Percentiles rank a stretch among this genome's conserved stretches.
Evolutionary conservation across 2,329 filamentous ascomycete genomes (phyloP).

Genomic region (Neoarthrinium moseri): DNA sequence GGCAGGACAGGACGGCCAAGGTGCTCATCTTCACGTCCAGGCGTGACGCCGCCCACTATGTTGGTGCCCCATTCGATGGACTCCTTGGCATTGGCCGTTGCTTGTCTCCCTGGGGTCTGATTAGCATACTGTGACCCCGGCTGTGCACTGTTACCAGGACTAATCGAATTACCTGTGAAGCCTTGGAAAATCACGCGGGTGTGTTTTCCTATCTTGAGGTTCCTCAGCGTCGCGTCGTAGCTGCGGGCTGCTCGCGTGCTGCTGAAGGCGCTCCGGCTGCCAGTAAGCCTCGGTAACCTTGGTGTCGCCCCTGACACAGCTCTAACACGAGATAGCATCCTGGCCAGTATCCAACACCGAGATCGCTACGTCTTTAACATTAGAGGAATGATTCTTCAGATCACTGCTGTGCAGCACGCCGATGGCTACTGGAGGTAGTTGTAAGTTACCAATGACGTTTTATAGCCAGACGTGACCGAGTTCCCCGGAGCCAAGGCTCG

Average conservation of each 20-base stretch:
- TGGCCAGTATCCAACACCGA: no score
- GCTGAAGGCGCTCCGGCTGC: constrained; percentile 18
- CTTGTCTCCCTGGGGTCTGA: constrained; percentile 31
- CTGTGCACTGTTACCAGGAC: no score
- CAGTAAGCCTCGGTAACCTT: constrained; percentile 8
- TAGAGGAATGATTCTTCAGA: no score
- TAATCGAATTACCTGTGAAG: constrained; percentile 35
- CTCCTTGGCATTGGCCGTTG: constrained; percentile 74
- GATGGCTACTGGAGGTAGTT: no score
- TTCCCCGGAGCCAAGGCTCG: neutral
- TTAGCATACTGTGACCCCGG: neutral
- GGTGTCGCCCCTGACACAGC: no score
- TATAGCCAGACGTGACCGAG: no score
- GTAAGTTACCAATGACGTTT: constrained; percentile 1
- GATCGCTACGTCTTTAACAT: no score
- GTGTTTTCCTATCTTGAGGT: constrained; percentile 36
- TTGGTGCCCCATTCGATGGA: constrained; percentile 77
- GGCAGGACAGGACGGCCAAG: constrained; percentile 71
- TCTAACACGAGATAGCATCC: no score
- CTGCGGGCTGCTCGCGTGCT: constrained; percentile 14
- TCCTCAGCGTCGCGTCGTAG: constrained; percentile 33
- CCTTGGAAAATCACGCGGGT: constrained; percentile 42
- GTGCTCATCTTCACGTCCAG: constrained; percentile 68
- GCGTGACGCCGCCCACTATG: constrained; percentile 76
- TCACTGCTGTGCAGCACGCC: no score